These are phyloP conservation scores for Amaranthus cruentus DNA, from an alignment of 148 eudicot genomes.

Conservation along the genomic window DNA sequence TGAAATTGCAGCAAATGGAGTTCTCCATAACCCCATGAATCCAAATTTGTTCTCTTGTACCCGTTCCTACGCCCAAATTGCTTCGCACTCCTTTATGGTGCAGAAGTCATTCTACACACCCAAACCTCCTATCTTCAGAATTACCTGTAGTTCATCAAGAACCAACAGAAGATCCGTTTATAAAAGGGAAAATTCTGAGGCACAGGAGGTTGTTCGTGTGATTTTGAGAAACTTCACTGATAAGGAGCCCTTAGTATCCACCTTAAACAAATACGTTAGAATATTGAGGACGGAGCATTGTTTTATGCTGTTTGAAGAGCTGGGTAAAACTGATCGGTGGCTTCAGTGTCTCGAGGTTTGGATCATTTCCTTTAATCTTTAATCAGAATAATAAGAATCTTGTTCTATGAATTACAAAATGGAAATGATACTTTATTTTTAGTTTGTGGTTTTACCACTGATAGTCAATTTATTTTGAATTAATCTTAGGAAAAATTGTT, in stretches of 20 bases:
- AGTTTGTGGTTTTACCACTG: too few species aligned
- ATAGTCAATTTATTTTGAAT: too few species aligned
- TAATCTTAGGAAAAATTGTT: too few species aligned
- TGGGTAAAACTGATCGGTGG: constrained; percentile 77
- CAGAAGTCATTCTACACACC: constrained; percentile 7
- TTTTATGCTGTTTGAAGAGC: constrained; percentile 82
- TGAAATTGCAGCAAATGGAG: neutral
- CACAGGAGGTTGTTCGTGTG: constrained; percentile 49
- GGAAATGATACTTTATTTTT: too few species aligned
- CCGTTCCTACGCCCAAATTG: constrained; percentile 13
- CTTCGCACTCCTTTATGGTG: constrained; percentile 1
- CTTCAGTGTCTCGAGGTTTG: constrained; percentile 95
- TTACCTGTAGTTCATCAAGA: constrained; percentile 24
- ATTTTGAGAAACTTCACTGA: constrained; percentile 50
- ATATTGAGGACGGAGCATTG: constrained; percentile 78
- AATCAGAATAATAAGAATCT: too few species aligned
- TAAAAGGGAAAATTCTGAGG: constrained; percentile 34
- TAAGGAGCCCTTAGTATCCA: constrained; percentile 49
- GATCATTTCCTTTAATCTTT: neutral
- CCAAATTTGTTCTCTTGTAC: constrained; percentile 15
- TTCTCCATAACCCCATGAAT: constrained; percentile 14
- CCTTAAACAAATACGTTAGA: constrained; percentile 62
- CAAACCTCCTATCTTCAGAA: constrained; percentile 19
- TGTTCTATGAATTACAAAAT: too few species aligned
- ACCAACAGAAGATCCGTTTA: constrained; percentile 32